Conservation (phyloP, 352 stramenopile genomes). For the Phytopythium ostracodes region DNA sequence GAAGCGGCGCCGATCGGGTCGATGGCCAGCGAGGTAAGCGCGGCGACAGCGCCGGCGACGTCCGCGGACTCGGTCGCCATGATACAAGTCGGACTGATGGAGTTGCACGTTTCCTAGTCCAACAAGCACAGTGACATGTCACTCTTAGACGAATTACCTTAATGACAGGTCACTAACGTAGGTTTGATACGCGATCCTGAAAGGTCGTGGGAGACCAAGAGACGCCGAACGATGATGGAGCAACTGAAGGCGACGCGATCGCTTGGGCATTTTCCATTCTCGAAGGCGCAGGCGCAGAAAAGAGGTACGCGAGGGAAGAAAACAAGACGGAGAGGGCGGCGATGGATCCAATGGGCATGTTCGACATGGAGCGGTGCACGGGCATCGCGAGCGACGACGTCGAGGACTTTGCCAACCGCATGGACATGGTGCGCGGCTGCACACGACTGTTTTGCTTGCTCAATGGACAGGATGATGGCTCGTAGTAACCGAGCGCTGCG, state of each 20-base stretch:
- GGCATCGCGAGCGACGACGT: constrained; percentile 62
- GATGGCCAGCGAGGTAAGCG: not conserved
- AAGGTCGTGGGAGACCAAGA: constrained; percentile 5
- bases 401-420: constrained; percentile 63
- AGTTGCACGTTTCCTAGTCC: no score
- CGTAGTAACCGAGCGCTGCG: not conserved
- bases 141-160: not conserved
- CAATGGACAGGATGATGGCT: not conserved
- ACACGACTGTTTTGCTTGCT: not conserved
- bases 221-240: not conserved
- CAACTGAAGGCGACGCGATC: not conserved
- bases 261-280: not conserved
- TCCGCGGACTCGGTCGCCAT: not conserved
- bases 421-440: constrained; percentile 47
- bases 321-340: constrained; percentile 1
- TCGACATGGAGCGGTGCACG: constrained; percentile 71
- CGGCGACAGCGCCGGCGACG: not conserved
- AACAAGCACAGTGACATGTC: not conserved
- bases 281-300: not conserved
- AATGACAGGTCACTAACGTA: constrained; percentile 5
- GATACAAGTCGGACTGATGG: not conserved
- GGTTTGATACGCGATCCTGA: not conserved
- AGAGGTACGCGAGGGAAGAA: not conserved
- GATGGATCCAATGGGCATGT: constrained; percentile 54
- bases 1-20: not conserved